Conservation (phyloP, 1,284 basidiomycete species). For the Puccinia coronata region DNA sequence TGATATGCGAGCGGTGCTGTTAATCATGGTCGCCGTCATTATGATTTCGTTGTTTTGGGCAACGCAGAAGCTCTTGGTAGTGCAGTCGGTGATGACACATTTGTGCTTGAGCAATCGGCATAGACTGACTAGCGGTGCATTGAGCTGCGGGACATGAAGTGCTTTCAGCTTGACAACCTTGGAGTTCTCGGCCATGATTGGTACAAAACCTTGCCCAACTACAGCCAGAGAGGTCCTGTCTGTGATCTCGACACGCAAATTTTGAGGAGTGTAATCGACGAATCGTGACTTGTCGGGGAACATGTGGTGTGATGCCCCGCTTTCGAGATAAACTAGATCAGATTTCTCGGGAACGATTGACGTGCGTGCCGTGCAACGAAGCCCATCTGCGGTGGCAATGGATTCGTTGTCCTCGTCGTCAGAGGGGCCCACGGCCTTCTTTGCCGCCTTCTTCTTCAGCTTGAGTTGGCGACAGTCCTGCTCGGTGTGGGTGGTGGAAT, state of each 20-base stretch:
- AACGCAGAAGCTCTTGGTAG: not conserved
- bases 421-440: not conserved
- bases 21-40: not conserved
- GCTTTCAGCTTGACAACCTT: not conserved
- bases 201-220: not conserved
- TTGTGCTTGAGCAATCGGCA: not conserved
- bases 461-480: not conserved
- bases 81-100: not conserved
- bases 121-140: not conserved
- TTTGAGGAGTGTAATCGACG: not conserved
- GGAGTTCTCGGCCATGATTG: not conserved
- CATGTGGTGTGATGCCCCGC: slow-evolving; percentile 20
- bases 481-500: not conserved
- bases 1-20: not conserved
- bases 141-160: not conserved
- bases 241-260: not conserved
- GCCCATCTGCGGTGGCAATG: not conserved
- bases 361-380: not conserved
- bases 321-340: not conserved
- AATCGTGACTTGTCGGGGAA: not conserved
- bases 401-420: not conserved
- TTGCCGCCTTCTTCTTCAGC: not conserved
- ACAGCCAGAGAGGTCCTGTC: not conserved
- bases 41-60: not conserved
- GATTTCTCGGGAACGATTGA: not conserved